Evolutionary conservation across 768 basidiomycete genomes (phyloP), one percentile per base, ranked within the genome.

Genomic region (Lactarius tabidus): DNA sequence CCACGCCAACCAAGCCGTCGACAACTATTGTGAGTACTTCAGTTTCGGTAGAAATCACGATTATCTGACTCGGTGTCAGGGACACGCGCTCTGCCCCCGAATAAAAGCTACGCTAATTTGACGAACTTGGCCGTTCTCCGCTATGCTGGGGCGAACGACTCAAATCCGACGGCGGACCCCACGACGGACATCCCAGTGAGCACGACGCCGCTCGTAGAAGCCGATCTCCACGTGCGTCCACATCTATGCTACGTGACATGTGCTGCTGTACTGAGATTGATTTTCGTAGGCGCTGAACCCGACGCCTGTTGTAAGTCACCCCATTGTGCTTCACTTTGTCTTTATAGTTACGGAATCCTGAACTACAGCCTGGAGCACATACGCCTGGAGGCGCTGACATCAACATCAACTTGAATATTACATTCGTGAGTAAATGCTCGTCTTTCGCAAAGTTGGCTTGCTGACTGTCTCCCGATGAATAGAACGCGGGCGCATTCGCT

Each of bases 71-170:
- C 51, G 17, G 18, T 4, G 18, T 54, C 31, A 66, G 65, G 63
- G 63, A 65, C 51, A 8, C 66, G 66, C 33, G 17, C 66, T 38
- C 39, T 59, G 38, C 66, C 66, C 14, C 33, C 31, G 28, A 9
- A 33, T n/a, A 38, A 35, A 20, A 10, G 1, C 36, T 43, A 33
- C 36, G 18, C 35, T 20, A n/a, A 35, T n/a, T 23, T 56, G 35
- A 26, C 57, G 52, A 68, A 72, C 43, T 57, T 56, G 57, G 71
- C 71, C 23, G 60, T 72, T 38, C 67, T 72, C 58, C 71, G 60
- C 58, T 72, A 72, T 60, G 15, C 28, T 17, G 71, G 69, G 18
- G 71, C 71, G 23, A 14, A 28, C 6, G 5, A 55, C 36, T 62
- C 59, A 28, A 45, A 71, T 35, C 71, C 71, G 3, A 70, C 53